phyloP scores from a whole-genome alignment of 164 flowering plant species.

The Annona squamosa region DNA sequence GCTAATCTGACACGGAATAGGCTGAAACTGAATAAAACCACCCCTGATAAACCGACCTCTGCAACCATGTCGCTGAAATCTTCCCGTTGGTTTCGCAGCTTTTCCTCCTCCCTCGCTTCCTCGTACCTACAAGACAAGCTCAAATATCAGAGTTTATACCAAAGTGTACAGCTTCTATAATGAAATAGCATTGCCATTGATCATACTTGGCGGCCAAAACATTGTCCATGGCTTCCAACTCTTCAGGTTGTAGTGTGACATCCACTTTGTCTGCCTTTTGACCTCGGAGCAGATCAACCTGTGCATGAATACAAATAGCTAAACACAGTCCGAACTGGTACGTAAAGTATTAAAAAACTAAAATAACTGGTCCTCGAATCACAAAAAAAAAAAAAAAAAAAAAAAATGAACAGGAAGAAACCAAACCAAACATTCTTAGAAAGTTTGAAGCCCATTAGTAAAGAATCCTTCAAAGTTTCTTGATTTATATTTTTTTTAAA shows the following conservation, averaged over 20 bases:
- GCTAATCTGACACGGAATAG: neutral
- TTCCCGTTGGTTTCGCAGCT: slow-evolving; percentile 71
- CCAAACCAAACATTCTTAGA: neutral
- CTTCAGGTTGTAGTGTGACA: slow-evolving; percentile 88
- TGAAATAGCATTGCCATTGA: neutral
- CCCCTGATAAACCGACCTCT: slow-evolving; percentile 42
- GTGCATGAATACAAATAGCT: slow-evolving; percentile 11
- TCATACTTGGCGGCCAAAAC: slow-evolving; percentile 91
- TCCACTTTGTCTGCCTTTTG: slow-evolving; percentile 92
- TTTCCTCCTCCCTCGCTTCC: slow-evolving; percentile 98
- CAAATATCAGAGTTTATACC: neutral
- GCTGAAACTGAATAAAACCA: neutral
- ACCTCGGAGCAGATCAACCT: slow-evolving; percentile 98
- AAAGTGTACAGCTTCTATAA: neutral
- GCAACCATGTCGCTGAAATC: slow-evolving; percentile 99
- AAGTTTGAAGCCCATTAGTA: neutral
- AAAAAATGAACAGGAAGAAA: no score
- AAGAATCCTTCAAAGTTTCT: neutral
- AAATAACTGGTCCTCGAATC: neutral
- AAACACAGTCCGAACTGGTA: neutral
- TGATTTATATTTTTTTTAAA: neutral
- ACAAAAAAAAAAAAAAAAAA: neutral
- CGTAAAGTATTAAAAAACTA: neutral
- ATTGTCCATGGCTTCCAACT: slow-evolving; percentile 75
- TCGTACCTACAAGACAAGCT: slow-evolving; percentile 50